A percentile compares a stretch with the other conserved stretches of the same genome.
These are phyloP conservation scores for Pharus latifolius DNA, from an alignment of 176 grass and related monocot species.

Conservation along the genomic window DNA sequence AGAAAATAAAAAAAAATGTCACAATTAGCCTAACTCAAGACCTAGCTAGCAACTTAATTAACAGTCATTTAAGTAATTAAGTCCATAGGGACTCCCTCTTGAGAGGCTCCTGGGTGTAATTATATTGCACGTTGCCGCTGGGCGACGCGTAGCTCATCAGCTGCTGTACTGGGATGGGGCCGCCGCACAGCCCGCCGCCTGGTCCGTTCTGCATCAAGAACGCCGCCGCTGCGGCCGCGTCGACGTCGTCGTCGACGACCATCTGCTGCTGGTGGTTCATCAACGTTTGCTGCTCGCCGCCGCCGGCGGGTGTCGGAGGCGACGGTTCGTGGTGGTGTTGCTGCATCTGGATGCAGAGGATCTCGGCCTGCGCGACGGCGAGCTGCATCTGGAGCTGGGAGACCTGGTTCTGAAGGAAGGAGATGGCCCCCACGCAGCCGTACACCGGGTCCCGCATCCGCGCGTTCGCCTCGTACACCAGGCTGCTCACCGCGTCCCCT, in stretches of 20 bases:
- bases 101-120: constrained; percentile 70
- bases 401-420: constrained; percentile 82
- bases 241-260: constrained; percentile 7
- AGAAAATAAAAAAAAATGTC: neutral
- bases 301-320: neutral
- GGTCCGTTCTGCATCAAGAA: constrained; percentile 49
- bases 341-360: constrained; percentile 94
- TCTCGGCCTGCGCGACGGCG: constrained; percentile 79
- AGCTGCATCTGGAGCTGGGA: constrained; percentile 98
- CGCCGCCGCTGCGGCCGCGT: constrained; percentile 32
- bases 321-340: neutral
- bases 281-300: neutral
- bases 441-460: constrained; percentile 82
- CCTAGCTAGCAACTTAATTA: constrained; percentile 3
- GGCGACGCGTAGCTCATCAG: constrained; percentile 44
- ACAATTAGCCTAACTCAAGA: neutral
- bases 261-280: neutral
- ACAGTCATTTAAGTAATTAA: constrained; percentile 20
- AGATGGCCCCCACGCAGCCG: constrained; percentile 88
- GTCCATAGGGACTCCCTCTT: constrained; percentile 84
- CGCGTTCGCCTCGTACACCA: constrained; percentile 91
- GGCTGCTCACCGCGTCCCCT: constrained; percentile 82
- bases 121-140: constrained; percentile 32
- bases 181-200: constrained; percentile 11
- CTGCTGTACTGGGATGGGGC: constrained; percentile 4